Evolutionary conservation across 352 stramenopile species (phyloP).

Genomic region (Plasmopara halstedii): DNA sequence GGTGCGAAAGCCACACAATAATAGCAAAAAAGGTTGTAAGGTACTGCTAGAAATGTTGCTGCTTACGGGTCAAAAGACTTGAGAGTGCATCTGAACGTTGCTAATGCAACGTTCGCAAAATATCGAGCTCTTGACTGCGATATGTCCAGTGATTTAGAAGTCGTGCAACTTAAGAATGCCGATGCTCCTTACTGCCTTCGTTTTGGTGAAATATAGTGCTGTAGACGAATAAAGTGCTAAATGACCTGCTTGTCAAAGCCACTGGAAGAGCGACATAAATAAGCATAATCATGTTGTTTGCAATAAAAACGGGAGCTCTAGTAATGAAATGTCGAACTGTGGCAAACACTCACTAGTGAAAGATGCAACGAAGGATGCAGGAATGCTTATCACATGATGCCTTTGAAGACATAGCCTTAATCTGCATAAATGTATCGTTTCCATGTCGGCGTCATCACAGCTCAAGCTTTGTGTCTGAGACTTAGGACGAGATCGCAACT

Average conservation of each 20-base stretch:
- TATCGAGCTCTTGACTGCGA: slow-evolving; percentile 8
- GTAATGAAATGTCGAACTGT: slow-evolving; percentile 5
- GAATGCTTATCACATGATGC: slow-evolving; percentile 3
- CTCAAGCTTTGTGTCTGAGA: slow-evolving; percentile 29
- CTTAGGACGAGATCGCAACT: slow-evolving; percentile 48
- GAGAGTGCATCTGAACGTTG: slow-evolving; percentile 5
- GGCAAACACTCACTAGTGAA: slow-evolving; percentile 16
- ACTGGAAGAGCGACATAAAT: slow-evolving; percentile 25
- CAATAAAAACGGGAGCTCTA: too few relatives aligned
- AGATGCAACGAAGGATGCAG: slow-evolving; percentile 14
- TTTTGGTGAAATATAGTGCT: neutral
- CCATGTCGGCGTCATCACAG: slow-evolving; percentile 11
- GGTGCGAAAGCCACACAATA: slow-evolving; percentile 37
- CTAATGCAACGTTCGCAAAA: neutral
- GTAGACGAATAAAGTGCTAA: slow-evolving; percentile 7
- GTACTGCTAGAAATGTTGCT: slow-evolving; percentile 1
- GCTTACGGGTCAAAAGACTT: too few relatives aligned
- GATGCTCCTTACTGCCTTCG: slow-evolving; percentile 2
- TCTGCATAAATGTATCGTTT: slow-evolving; percentile 10
- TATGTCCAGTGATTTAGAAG: slow-evolving; percentile 28
- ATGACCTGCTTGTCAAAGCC: slow-evolving; percentile 15
- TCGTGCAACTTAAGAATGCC: slow-evolving; percentile 29
- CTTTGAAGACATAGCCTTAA: slow-evolving; percentile 21
- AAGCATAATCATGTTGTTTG: too few relatives aligned
- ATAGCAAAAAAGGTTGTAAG: slow-evolving; percentile 11